These are phyloP conservation scores for Cryptococcus jaspeensis DNA, from an alignment of 1,284 basidiomycete species.

Conservation along the genomic window DNA sequence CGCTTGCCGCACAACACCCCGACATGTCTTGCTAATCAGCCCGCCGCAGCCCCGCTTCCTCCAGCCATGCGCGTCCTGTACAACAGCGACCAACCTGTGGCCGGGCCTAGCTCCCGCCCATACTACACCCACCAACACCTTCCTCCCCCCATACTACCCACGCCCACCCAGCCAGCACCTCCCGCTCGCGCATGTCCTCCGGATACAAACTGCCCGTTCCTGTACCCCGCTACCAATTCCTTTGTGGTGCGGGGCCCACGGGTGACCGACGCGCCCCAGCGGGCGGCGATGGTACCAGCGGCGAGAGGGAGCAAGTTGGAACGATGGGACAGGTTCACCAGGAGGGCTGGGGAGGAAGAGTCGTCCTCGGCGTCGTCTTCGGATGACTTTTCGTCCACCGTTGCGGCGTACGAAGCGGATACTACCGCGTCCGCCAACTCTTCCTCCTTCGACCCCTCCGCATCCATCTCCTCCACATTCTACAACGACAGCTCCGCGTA, in stretches of 20 bases:
- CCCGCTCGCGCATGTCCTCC: background rate
- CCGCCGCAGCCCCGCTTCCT: no score
- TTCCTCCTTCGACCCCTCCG: slow-evolving; percentile 4
- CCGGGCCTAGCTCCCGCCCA: slow-evolving; percentile 21
- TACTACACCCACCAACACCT: background rate
- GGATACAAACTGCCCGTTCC: background rate
- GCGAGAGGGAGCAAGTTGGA: no score
- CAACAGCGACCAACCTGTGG: slow-evolving; percentile 13
- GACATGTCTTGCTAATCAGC: no score
- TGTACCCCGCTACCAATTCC: no score
- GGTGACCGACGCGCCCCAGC: no score
- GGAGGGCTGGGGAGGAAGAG: background rate
- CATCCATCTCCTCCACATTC: background rate
- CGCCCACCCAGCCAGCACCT: background rate
- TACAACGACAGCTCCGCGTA: background rate
- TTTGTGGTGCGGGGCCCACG: no score
- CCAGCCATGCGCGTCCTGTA: no score
- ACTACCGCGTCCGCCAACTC: background rate
- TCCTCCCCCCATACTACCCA: background rate
- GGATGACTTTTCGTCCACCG: background rate
- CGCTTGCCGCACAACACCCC: no score
- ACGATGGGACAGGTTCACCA: background rate
- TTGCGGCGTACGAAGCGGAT: no score
- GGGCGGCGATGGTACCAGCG: no score
- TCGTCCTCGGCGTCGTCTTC: background rate